These are phyloP conservation scores for Thalassiosira ordinaria DNA, from an alignment of 352 stramenopile genomes.

Conservation along the genomic window DNA sequence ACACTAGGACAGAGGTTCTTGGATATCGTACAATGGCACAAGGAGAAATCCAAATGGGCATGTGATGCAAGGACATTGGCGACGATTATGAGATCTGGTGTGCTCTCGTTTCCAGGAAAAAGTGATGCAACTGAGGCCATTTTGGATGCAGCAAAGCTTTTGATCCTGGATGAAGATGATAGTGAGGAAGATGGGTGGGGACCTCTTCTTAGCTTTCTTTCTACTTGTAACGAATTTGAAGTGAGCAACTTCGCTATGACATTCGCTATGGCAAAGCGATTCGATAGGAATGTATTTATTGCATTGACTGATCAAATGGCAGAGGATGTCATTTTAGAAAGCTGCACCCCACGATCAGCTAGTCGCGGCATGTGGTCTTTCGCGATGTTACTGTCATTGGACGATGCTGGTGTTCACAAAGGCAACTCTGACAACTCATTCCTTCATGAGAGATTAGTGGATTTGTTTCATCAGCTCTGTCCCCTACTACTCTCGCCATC, in stretches of 20 bases:
- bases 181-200: conserved; percentile 14
- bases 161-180: conserved; percentile 49
- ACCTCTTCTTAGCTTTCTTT: conserved; percentile 44
- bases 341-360: conserved; percentile 61
- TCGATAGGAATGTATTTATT: conserved; percentile 56
- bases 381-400: conserved; percentile 43
- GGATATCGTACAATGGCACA: conserved; percentile 28
- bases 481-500: conserved; percentile 61
- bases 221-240: conserved; percentile 54
- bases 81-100: conserved; percentile 57
- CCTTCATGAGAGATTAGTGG: conserved; percentile 46
- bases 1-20: conserved; percentile 48
- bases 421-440: not conserved
- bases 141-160: conserved; percentile 47
- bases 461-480: conserved; percentile 66
- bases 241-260: conserved; percentile 70
- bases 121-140: conserved; percentile 38
- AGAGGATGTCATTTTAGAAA: conserved; percentile 45
- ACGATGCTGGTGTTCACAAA: too few species aligned
- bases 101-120: conserved; percentile 50
- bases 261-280: conserved; percentile 47
- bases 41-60: conserved; percentile 4
- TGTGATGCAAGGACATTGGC: conserved; percentile 50
- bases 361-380: conserved; percentile 55
- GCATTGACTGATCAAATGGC: conserved; percentile 50